Base-by-base conservation (phyloP, 148 eudicot genomes). In the Rhododendron kiyosumense region DNA sequence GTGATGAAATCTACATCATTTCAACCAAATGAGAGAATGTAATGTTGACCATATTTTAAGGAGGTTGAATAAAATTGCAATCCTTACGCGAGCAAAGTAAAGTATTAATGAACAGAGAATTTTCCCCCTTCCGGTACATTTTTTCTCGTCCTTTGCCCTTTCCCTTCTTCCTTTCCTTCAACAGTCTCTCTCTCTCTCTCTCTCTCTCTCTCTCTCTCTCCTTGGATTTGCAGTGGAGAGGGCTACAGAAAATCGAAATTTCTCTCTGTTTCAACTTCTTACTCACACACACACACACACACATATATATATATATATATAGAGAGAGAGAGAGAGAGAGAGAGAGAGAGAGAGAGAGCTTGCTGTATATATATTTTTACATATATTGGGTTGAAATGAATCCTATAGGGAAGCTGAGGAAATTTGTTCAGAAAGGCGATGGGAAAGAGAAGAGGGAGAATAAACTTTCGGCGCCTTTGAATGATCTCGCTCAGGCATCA, bases 401-500 rank as follows among this genome's bases (percentile, higher is more conserved):
- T 92, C 93, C 98, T 41, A 80, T 96, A 6, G 97, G 90, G 79
- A 96, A 89, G 89, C 71, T 96, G 86, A 88, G 90, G 86, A 93
- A 86, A 89, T 90, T 95, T 54, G 94, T 94, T 84, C 92, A 90
- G 52, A 93, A 90, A 88, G 78, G 67, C 83, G 92, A 94, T 67
- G 93, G 82, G 6, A 92, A 92, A 75, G 95, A 93, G 5, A 88
- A 86, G 81, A 88, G 85, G 41, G 93, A 92, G 34, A 87, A 93
- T 71, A 93, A 87, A 34, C 84, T 88, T 65, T 89, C 91, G 48
- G 89, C 82, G 18, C 91, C 88, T 86, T 67, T 89, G 14, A 94
- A 95, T 85, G 97, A 92, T 46, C 93, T 95, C 54, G 89, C 92
- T 88, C 93, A 90, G 77, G 99, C 99, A 79, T 92, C 98, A 18